A percentile compares a stretch with the other conserved stretches of the same genome.
Conservation (phyloP, 208 protist species). For the Crithidia expoeki region DNA sequence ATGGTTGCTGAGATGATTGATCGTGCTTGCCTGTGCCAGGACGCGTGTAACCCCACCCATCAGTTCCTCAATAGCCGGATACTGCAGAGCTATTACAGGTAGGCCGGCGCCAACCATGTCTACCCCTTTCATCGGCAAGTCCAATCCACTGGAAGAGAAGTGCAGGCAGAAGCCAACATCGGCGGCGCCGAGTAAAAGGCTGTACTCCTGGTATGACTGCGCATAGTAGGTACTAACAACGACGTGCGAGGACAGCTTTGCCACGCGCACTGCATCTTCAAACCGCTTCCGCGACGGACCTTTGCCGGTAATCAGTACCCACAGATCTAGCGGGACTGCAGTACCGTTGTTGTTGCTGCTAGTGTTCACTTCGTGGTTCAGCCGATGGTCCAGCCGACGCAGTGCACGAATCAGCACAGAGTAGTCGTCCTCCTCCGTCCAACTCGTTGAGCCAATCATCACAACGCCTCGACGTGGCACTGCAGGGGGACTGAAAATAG, state of each 20-base stretch:
- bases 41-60: constrained; percentile 57
- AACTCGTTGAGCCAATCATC: constrained; percentile 94
- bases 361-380: constrained; percentile 38
- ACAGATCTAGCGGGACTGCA: constrained; percentile 38
- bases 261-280: constrained; percentile 56
- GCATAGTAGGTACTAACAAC: constrained; percentile 92
- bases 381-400: constrained; percentile 69
- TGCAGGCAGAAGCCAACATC: constrained; percentile 97
- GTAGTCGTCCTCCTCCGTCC: constrained; percentile 98
- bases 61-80: constrained; percentile 88
- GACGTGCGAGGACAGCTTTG: constrained; percentile 66
- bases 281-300: constrained; percentile 62
- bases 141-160: constrained; percentile 92
- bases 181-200: constrained; percentile 82
- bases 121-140: constrained; percentile 98
- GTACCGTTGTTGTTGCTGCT: background rate
- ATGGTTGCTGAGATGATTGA: background rate
- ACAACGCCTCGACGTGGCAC: constrained; percentile 52
- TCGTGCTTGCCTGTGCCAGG: constrained; percentile 38
- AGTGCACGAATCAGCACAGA: constrained; percentile 92
- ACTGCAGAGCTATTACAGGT: constrained; percentile 92
- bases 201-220: constrained; percentile 93
- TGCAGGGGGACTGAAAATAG: background rate
- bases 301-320: constrained; percentile 87
- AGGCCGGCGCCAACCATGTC: constrained; percentile 96